Evolutionary conservation across 805 yeast genomes (phyloP).

Genomic region (Metschnikowia aberdeeniae): DNA sequence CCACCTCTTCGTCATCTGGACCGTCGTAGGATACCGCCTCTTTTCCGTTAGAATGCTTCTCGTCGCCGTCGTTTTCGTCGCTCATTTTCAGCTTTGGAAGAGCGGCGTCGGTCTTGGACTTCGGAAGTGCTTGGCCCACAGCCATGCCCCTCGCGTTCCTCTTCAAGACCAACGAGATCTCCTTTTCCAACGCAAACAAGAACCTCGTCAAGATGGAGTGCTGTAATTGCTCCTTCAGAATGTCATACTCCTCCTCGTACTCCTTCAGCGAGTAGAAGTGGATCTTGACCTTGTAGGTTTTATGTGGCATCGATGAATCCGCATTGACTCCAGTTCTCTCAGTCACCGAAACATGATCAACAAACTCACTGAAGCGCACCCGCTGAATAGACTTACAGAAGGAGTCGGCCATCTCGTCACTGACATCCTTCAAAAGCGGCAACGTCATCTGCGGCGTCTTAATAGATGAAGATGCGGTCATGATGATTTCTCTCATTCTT

Average conservation of each 20-base stretch:
- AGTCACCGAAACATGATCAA: conserved; percentile 77
- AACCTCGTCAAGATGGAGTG: conserved; percentile 60
- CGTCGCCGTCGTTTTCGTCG: conserved; percentile 56
- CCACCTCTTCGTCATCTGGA: conserved; percentile 93
- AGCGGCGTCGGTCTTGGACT: conserved; percentile 32
- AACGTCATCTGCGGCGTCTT: conserved; percentile 99
- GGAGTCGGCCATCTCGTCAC: conserved; percentile 82
- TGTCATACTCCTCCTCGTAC: conserved; percentile 85
- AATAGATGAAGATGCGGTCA: conserved; percentile 95
- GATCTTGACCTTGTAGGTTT: conserved; percentile 73
- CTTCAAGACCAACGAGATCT: conserved; percentile 38
- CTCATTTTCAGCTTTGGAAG: conserved; percentile 25
- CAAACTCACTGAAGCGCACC: conserved; percentile 82
- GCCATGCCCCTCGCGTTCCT: conserved; percentile 25
- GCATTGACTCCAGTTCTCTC: conserved; percentile 75
- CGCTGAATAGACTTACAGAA: conserved; percentile 88
- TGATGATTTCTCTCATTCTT: conserved; percentile 98
- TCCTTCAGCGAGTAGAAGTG: conserved; percentile 72
- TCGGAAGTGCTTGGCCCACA: conserved; percentile 69
- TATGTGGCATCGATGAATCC: conserved; percentile 44
- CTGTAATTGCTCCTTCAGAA: conserved; percentile 75
- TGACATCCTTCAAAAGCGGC: conserved; percentile 76
- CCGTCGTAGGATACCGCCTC: conserved; percentile 91
- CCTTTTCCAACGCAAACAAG: conserved; percentile 64
- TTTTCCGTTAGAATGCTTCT: conserved; percentile 59